A percentile compares a stretch with the other conserved stretches of the same genome.
Evolutionary conservation across 768 basidiomycete genomes (phyloP).

Genomic region (Hericium alpestre): DNA sequence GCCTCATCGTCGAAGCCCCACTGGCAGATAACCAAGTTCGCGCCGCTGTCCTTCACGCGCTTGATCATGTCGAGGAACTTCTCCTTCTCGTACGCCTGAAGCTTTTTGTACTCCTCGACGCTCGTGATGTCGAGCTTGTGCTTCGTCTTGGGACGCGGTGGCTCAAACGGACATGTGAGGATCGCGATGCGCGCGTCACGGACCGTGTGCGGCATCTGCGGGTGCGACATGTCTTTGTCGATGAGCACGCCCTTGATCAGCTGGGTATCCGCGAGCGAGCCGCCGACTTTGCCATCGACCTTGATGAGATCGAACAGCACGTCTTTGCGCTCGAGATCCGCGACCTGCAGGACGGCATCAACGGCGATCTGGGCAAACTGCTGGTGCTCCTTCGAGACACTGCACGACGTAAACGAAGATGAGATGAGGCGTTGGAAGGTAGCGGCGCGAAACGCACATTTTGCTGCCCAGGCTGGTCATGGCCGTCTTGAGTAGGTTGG

Average conservation of each 20-base stretch:
- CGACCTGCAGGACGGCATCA: constrained; percentile 90
- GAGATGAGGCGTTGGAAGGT: not conserved
- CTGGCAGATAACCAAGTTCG: constrained; percentile 97
- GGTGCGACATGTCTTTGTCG: constrained; percentile 99
- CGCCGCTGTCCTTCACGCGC: constrained; percentile 90
- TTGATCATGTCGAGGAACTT: constrained; percentile 98
- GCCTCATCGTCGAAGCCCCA: constrained; percentile 99
- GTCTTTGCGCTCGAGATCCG: constrained; percentile 88
- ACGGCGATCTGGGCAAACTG: constrained; percentile 98
- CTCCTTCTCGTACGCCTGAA: constrained; percentile 89
- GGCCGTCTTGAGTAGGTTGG: constrained; percentile 85
- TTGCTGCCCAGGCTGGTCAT: constrained; percentile 96
- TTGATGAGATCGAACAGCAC: constrained; percentile 98
- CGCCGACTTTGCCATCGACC: constrained; percentile 97
- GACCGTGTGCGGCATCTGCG: constrained; percentile 89
- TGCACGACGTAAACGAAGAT: constrained; percentile 21
- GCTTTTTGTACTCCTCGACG: constrained; percentile 93
- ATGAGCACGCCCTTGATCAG: constrained; percentile 96
- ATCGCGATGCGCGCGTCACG: constrained; percentile 89
- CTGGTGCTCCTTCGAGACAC: constrained; percentile 91
- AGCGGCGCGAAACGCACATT: constrained; percentile 50
- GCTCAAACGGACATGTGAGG: constrained; percentile 97
- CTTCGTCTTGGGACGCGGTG: constrained; percentile 97
- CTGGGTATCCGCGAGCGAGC: constrained; percentile 87
- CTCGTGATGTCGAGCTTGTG: constrained; percentile 96